Evolutionary conservation across 2,329 filamentous ascomycete genomes (phyloP).

Genomic region (Gliomastix tumulicola): DNA sequence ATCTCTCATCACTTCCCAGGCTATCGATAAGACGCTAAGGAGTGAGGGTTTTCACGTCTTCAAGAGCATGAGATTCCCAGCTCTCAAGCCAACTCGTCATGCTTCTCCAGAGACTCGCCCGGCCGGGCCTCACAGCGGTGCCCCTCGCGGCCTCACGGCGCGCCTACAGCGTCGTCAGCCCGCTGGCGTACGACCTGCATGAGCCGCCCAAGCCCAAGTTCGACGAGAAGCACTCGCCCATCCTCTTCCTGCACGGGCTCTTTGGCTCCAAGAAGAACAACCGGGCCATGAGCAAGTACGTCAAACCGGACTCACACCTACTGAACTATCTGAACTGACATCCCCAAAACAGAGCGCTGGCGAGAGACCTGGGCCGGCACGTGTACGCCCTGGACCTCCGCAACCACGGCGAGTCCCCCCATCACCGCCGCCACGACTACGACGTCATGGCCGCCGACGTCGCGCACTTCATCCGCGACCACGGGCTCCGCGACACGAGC

Average conservation of each 20-base stretch:
- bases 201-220: slow-evolving; percentile 38
- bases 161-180: slow-evolving; percentile 14
- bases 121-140: not conserved
- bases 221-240: slow-evolving; percentile 46
- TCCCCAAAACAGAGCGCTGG: slow-evolving; percentile 57
- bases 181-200: slow-evolving; percentile 61
- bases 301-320: slow-evolving; percentile 10
- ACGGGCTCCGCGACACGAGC: slow-evolving; percentile 62
- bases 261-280: slow-evolving; percentile 97
- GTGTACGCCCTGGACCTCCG: slow-evolving; percentile 84
- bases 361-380: slow-evolving; percentile 70
- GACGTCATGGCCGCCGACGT: slow-evolving; percentile 76
- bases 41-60: no score
- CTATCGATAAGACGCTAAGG: no score
- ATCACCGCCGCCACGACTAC: slow-evolving; percentile 73
- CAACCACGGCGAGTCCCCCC: slow-evolving; percentile 89
- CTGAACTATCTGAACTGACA: slow-evolving; percentile 6
- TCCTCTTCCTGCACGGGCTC: slow-evolving; percentile 85
- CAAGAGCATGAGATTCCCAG: no score
- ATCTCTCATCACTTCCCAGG: no score
- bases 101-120: not conserved
- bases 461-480: slow-evolving; percentile 65
- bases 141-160: not conserved
- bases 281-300: slow-evolving; percentile 87
- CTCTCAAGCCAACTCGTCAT: no score